These are phyloP conservation scores for Emergomyces africanus DNA, from an alignment of 2,329 filamentous ascomycete genomes.

Conservation along the genomic window DNA sequence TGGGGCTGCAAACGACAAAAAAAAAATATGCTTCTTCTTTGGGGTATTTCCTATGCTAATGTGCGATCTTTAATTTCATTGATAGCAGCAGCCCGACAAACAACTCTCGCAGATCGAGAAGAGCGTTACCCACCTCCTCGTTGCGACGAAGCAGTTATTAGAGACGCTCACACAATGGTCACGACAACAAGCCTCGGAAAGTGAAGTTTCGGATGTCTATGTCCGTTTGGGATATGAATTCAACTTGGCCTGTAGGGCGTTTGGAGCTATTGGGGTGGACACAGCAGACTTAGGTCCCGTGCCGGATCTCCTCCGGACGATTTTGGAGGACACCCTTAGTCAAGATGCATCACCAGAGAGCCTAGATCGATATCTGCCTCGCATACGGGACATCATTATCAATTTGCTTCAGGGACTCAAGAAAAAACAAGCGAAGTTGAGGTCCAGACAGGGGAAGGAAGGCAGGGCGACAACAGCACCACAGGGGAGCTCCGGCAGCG, in stretches of 20 bases:
- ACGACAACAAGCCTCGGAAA: conserved; percentile 77
- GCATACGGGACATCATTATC: conserved; percentile 97
- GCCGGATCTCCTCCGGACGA: conserved; percentile 75
- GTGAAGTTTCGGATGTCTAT: conserved; percentile 95
- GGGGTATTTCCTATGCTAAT: conserved; percentile 5
- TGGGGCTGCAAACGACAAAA: neutral
- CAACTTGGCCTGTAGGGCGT: conserved; percentile 95
- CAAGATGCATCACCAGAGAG: conserved; percentile 92
- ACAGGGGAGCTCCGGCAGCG: conserved; percentile 37
- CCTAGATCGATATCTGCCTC: conserved; percentile 82
- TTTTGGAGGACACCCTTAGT: conserved; percentile 89
- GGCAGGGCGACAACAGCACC: conserved; percentile 24
- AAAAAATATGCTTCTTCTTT: neutral
- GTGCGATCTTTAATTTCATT: conserved; percentile 1
- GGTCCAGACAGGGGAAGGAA: conserved; percentile 42
- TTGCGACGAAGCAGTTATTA: conserved; percentile 93
- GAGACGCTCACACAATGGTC: conserved; percentile 98
- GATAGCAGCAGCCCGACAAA: conserved; percentile 42
- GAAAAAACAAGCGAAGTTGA: conserved; percentile 84
- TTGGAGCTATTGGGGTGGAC: conserved; percentile 93
- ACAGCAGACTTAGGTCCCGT: conserved; percentile 90
- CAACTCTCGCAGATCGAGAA: conserved; percentile 95
- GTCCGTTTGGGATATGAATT: conserved; percentile 97
- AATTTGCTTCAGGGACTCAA: conserved; percentile 92
- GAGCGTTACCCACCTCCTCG: conserved; percentile 92